These are phyloP conservation scores for Nakaseomyces nivariensis DNA, from an alignment of 1,139 yeast species.

Conservation along the genomic window DNA sequence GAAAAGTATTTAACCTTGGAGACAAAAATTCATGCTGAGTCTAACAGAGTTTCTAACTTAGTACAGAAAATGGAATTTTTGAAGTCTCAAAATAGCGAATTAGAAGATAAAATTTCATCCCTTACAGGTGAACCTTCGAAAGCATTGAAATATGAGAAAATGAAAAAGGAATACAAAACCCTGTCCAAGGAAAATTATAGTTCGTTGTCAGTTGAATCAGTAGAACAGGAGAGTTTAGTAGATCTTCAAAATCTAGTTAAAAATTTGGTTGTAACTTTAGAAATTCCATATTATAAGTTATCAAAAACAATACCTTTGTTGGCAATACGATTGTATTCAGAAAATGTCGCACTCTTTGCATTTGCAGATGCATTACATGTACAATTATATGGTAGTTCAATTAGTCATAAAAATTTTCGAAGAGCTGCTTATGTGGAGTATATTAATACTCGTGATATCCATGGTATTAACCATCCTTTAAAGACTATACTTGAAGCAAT, in stretches of 20 bases:
- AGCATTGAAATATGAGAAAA: not conserved
- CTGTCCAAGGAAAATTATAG: slow-evolving; percentile 11
- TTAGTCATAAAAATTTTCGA: slow-evolving; percentile 13
- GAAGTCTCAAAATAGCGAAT: not conserved
- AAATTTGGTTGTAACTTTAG: slow-evolving; percentile 23
- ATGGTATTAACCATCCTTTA: slow-evolving; percentile 17
- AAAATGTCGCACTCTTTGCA: slow-evolving; percentile 21
- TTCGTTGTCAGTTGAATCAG: slow-evolving; percentile 19
- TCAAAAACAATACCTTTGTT: slow-evolving; percentile 21
- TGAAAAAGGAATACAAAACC: not conserved
- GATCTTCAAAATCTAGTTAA: slow-evolving; percentile 29
- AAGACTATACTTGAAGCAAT: not conserved
- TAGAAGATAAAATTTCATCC: not conserved
- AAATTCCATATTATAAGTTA: slow-evolving; percentile 27
- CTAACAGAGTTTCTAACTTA: not conserved
- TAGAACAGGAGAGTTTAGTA: slow-evolving; percentile 20
- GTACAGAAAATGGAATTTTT: not conserved
- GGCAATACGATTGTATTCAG: slow-evolving; percentile 21
- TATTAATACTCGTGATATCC: slow-evolving; percentile 11
- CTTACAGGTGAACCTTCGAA: not conserved
- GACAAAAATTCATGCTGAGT: not conserved
- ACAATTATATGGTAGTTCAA: slow-evolving; percentile 16
- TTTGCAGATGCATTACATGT: slow-evolving; percentile 26
- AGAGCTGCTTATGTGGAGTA: slow-evolving; percentile 14
- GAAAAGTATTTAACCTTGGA: not conserved